Evolutionary conservation across 2,329 filamentous ascomycete genomes (phyloP), one percentile per base, ranked within the genome.

Genomic region (Claviceps digitariae): DNA sequence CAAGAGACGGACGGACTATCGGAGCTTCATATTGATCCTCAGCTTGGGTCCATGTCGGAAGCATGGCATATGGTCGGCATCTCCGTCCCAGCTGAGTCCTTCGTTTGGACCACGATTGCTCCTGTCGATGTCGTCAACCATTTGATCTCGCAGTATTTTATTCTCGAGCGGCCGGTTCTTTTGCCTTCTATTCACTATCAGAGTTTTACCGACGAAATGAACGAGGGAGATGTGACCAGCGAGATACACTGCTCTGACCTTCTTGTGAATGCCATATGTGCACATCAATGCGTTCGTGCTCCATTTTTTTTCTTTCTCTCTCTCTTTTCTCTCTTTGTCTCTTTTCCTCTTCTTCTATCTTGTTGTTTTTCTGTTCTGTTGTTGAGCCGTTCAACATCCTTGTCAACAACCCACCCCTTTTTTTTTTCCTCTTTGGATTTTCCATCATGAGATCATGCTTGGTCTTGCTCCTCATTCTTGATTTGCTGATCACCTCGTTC

Each of bases 241-340:
- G 38, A 23, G 25, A 23, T 17, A 6, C 8, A 50, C 13, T 44
- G 38, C 38, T 44, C 48, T 17, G 23, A 40, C 17, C 36, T 50
- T 7, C 48, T 50, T 21, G 48, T 50, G 36, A 43, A 50, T 43
- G 48, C 48, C 23, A 50, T 50, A 1, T 50, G 48, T 44, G 48
- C 52, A 49, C 36, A 48, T 1, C 52, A 49, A 49, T 43, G 46
- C 8, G 46, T 40, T 20, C 27, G 50, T 48, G 7, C 46, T n/a
- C 4, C 7, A 9, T 2, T 47, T 47, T 31, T 31, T 21, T 27
- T 47, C n/a, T 23, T 31, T 13, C 9, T 47, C 25, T 48, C 17
- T 2, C 10, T 27, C 23, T 20, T 10, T 9, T 10, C 3, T 8
- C 25, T 31, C 17, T 6, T 21, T n/a, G n/a, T 46, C 9, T 23